Evolutionary conservation across 805 yeast genomes (phyloP), one percentile per base, ranked within the genome.

Genomic region (Kodamaea laetipori): DNA sequence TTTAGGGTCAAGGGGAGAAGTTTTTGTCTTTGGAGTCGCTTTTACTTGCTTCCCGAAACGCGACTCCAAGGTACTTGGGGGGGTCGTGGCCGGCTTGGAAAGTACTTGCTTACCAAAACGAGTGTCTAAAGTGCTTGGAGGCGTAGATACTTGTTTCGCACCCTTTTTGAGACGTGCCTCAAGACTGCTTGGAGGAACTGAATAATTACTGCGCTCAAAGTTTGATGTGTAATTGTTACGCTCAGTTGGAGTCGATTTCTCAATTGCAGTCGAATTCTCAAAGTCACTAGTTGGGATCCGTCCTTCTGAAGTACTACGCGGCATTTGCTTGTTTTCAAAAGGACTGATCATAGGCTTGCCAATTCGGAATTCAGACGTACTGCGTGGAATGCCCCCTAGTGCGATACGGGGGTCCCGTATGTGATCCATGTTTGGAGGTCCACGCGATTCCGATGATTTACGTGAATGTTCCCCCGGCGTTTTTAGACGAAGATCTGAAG

Each of bases 1-100:
- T 24, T 19, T 11, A 34, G 37, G 37, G 23, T 34, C 37, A 6
- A 21, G 25, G 10, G 37, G 37, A 13, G 37, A 19, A 6, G 37
- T 34, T 17, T 19, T 19, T 6, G 30, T n/a, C n/a, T 39, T 31
- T 11, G 18, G 15, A n/a, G 25, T 24, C 34, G 17, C 41, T 4
- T 30, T 30, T 15, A 19, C 11, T 15, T 30, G 32, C 17, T 31
- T 33, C 8, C 24, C 24, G 24, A 21, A 21, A 21, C 24, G 24
- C 24, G 24, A 6, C 8, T 21, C 24, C 8, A 21, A 8, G 8
- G 24, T 21, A 21, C 24, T 21, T 21, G 24, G 24, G 8, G 24
- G 24, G 8, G 24, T 21, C 8, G 24, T 21, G 8, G 19, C 34
- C 9, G 15, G 34, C 7, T 30, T 30, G 18, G 34, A 7, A 15